Evolutionary conservation across 768 basidiomycete species (phyloP).

Genomic region (Suillus fuscotomentosus): DNA sequence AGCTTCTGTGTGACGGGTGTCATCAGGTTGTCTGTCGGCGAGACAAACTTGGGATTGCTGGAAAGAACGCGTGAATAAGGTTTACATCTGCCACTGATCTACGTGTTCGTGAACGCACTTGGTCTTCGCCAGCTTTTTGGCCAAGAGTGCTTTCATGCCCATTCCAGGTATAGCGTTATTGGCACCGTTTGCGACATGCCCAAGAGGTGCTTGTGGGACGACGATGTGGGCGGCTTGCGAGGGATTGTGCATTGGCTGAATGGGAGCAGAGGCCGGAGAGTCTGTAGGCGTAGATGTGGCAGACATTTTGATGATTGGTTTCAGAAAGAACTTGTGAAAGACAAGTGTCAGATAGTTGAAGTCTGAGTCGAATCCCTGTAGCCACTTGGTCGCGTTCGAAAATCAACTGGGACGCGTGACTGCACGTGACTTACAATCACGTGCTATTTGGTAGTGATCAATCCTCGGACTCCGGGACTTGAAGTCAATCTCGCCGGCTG

Average conservation of each 20-base stretch:
- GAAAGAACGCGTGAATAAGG: conserved; percentile 11
- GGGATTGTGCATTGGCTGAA: conserved; percentile 87
- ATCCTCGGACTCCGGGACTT: neutral
- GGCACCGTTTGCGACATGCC: conserved; percentile 56
- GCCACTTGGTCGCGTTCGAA: conserved; percentile 14
- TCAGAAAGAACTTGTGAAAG: neutral
- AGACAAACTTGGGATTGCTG: conserved; percentile 86
- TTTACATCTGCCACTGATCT: neutral
- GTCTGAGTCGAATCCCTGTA: neutral
- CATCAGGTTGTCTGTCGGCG: conserved; percentile 94
- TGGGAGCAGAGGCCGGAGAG: conserved; percentile 58
- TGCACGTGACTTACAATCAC: conserved; percentile 21
- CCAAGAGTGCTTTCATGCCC: conserved; percentile 89
- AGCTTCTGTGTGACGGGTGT: conserved; percentile 94
- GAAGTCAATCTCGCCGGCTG: neutral
- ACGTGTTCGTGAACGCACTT: conserved; percentile 51
- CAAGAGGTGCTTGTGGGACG: conserved; percentile 77
- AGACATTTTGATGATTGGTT: conserved; percentile 43
- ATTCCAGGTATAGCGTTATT: conserved; percentile 62
- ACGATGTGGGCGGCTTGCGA: conserved; percentile 75
- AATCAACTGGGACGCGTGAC: conserved; percentile 28
- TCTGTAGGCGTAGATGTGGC: conserved; percentile 58
- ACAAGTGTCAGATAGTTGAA: conserved; percentile 4
- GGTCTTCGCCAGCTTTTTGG: conserved; percentile 89
- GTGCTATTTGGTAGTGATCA: neutral